Conservation (phyloP, 768 basidiomycete species). For the Pleurotus platypus region DNA sequence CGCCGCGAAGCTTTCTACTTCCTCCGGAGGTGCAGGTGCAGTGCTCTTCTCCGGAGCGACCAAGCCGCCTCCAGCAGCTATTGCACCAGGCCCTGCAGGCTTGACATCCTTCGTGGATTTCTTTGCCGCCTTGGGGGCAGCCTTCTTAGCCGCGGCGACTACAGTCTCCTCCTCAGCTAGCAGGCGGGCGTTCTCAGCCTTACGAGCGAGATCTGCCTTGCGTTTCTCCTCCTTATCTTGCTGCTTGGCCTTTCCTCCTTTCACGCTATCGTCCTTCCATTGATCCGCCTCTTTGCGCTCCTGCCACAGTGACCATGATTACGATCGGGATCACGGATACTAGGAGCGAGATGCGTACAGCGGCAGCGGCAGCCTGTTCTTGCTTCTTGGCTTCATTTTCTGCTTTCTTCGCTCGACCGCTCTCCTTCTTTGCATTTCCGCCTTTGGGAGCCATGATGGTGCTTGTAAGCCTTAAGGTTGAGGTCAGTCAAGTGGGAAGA, state of each 20-base stretch:
- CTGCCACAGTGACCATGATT: conserved; percentile 27
- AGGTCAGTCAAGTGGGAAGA: too few relatives aligned
- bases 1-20: conserved; percentile 70
- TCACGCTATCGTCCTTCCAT: conserved; percentile 64
- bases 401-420: conserved; percentile 86
- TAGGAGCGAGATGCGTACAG: conserved; percentile 32
- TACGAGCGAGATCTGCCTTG: conserved; percentile 76
- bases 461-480: too few relatives aligned
- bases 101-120: conserved; percentile 46
- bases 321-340: conserved; percentile 3
- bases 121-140: conserved; percentile 57
- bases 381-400: conserved; percentile 86
- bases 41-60: conserved; percentile 18
- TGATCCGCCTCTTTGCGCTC: conserved; percentile 65
- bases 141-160: conserved; percentile 54
- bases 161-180: conserved; percentile 86
- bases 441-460: conserved; percentile 79
- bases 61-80: conserved; percentile 67
- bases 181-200: conserved; percentile 80
- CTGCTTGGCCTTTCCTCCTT: conserved; percentile 57
- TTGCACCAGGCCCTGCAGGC: conserved; percentile 82
- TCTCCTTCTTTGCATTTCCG: conserved; percentile 89
- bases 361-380: conserved; percentile 54
- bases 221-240: conserved; percentile 81
- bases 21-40: conserved; percentile 20